Conservation (phyloP, 2,329 filamentous ascomycete genomes). For the Periconia macrospinosa region DNA sequence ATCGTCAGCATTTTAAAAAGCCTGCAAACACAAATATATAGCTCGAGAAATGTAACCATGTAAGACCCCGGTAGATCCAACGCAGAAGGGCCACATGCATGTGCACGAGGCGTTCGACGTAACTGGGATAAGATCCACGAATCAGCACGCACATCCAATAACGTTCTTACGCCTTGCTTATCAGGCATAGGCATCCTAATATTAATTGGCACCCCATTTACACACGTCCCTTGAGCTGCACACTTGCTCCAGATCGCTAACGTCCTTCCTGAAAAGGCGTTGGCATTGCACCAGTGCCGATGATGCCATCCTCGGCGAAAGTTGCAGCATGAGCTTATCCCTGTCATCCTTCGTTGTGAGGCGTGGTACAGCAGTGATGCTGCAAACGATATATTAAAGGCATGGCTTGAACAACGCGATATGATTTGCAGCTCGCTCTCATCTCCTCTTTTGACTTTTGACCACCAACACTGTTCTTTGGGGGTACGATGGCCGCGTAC, state of each 20-base stretch:
- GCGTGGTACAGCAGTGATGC: neutral
- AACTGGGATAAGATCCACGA: too few relatives aligned
- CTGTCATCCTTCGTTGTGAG: neutral
- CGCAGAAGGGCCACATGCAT: too few relatives aligned
- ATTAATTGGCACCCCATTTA: neutral
- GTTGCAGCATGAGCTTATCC: constrained; percentile 5
- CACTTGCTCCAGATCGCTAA: neutral
- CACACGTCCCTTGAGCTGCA: neutral
- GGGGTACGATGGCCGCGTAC: constrained; percentile 4
- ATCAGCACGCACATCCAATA: too few relatives aligned
- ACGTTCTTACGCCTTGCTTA: too few relatives aligned
- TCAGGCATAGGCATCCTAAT: neutral
- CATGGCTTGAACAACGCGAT: neutral
- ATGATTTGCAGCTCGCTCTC: neutral
- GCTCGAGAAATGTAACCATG: too few relatives aligned
- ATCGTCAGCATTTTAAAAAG: too few relatives aligned
- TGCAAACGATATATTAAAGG: neutral
- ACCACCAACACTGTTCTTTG: neutral
- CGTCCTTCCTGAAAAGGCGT: neutral
- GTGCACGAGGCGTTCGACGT: too few relatives aligned
- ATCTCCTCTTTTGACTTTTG: neutral
- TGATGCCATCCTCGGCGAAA: constrained; percentile 8
- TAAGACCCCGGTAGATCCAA: too few relatives aligned
- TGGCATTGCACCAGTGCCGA: neutral
- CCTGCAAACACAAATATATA: too few relatives aligned